Percentiles rank a stretch among this genome's conserved stretches.
Conservation (phyloP, 345 rosid species). For the Crucihimalaya himalaica region DNA sequence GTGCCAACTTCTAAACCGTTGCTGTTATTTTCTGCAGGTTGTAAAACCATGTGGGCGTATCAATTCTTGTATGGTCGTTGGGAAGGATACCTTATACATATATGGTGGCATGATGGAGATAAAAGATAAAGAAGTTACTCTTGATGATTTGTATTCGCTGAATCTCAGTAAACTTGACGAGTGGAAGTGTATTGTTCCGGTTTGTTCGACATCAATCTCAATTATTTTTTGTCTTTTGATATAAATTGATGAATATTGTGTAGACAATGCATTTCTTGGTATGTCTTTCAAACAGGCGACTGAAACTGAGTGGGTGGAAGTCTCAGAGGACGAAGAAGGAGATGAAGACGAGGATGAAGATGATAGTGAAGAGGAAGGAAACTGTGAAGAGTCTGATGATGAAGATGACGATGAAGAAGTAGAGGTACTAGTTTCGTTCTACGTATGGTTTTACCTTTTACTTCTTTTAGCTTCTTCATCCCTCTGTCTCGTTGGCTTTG, state of each 20-base stretch:
- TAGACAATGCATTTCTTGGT: neutral
- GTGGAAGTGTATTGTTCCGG: conserved; percentile 97
- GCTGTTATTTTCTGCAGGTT: conserved; percentile 47
- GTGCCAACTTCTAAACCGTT: conserved; percentile 22
- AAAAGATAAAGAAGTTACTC: conserved; percentile 84
- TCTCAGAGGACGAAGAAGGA: conserved; percentile 81
- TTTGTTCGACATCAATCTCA: conserved; percentile 49
- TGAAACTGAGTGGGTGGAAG: conserved; percentile 91
- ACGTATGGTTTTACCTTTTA: neutral
- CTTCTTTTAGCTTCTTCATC: neutral
- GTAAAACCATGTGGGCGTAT: conserved; percentile 97
- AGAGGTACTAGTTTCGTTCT: conserved; percentile 28
- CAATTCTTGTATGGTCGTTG: conserved; percentile 89
- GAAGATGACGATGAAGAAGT: conserved; percentile 51
- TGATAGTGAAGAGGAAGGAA: conserved; percentile 52
- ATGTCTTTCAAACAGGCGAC: conserved; percentile 56
- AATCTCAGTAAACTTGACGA: conserved; percentile 98
- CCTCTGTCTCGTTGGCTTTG: conserved; percentile 19
- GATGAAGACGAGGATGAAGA: conserved; percentile 72
- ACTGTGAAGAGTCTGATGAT: conserved; percentile 55
- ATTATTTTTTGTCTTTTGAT: neutral
- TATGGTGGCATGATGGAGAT: conserved; percentile 99
- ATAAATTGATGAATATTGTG: neutral
- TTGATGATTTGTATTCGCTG: conserved; percentile 90
- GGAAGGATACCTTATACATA: conserved; percentile 82